Base-by-base conservation (phyloP, 257 asterid species). In the Lavandula angustifolia region DNA sequence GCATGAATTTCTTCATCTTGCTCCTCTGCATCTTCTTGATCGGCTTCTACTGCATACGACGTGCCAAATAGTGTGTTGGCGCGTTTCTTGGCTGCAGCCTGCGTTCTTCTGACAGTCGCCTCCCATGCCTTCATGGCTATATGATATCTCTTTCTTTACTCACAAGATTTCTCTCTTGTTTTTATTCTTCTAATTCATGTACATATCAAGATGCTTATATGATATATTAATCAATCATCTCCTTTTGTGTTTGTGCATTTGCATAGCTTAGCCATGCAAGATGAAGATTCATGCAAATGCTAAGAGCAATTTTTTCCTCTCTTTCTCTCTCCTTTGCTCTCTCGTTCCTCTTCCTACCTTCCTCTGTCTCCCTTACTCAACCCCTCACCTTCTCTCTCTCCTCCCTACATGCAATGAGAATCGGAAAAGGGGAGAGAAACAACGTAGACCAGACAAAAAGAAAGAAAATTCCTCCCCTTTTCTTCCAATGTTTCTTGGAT, bases 61-160 rank as follows among this genome's bases (percentile, higher is more conserved):
- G 82, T 77, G 17, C 98, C 96, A 47, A 88, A 88, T 1, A 88
- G 76, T 8, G 92, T 83, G 74, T 86, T 89, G 38, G 98, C 96
- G 14, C 95, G 79, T 67, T 86, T 91, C 80, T 82, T 86, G 9
- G 98, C 98, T 22, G 85, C 96, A n/a, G 95, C 91, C 61, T 91
- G 96, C 1, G 98, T 91, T 61, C 75, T 88, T 3, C 96, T 81
- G 0, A 91, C 94, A 0, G 98, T 91, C 16, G 98, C 98, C 80
- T 91, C 96, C 92, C 96, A 88, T 14, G 98, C 98, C 92, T 92
- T 92, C 98, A 92, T 91, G 76, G 52, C 79, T 68, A 4, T n/a
- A 31, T 12, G 27, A 22, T 22, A 22, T 22, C 27, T 22, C 27
- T 22, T 22, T 22, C 27, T 22, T 22, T 2, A n/a, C 2, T 22